These are phyloP conservation scores for Cymbopogon citratus DNA, from an alignment of 176 grass and related monocot genomes.

Conservation along the genomic window DNA sequence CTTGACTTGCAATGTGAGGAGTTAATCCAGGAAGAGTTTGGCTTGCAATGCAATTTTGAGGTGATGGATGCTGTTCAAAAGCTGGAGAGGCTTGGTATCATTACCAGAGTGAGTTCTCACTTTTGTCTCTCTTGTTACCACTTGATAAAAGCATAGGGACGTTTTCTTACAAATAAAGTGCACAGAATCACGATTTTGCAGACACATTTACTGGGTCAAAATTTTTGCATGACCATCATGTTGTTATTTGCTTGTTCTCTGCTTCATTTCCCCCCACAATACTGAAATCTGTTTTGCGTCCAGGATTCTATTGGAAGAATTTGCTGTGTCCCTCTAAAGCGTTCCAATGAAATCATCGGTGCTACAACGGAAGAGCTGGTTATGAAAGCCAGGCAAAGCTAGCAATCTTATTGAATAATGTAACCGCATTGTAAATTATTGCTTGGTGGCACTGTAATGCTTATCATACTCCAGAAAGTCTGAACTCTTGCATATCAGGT, in stretches of 20 bases:
- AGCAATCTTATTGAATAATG: constrained; percentile 26
- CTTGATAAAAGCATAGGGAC: background rate
- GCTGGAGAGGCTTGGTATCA: constrained; percentile 84
- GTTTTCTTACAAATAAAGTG: background rate
- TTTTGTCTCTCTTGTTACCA: constrained; percentile 1
- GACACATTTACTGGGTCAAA: background rate
- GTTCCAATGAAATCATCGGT: constrained; percentile 85
- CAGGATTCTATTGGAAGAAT: constrained; percentile 96
- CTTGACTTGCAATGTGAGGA: constrained; percentile 93
- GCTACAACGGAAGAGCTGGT: constrained; percentile 84
- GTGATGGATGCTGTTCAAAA: constrained; percentile 90
- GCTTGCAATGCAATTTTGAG: constrained; percentile 87
- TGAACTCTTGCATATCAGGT: background rate
- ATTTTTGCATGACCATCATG: background rate
- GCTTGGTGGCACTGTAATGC: background rate
- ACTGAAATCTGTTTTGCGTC: background rate
- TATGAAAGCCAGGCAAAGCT: constrained; percentile 57
- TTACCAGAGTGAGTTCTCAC: constrained; percentile 71
- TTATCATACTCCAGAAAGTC: constrained; percentile 4
- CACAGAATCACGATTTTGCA: background rate
- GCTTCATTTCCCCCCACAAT: background rate
- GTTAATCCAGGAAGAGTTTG: constrained; percentile 92
- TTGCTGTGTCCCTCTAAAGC: constrained; percentile 65
- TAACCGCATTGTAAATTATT: constrained; percentile 15
- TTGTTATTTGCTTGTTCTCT: constrained; percentile 4